Conservation (phyloP, 2,329 filamentous ascomycete species). For the Ophiostoma australiae region DNA sequence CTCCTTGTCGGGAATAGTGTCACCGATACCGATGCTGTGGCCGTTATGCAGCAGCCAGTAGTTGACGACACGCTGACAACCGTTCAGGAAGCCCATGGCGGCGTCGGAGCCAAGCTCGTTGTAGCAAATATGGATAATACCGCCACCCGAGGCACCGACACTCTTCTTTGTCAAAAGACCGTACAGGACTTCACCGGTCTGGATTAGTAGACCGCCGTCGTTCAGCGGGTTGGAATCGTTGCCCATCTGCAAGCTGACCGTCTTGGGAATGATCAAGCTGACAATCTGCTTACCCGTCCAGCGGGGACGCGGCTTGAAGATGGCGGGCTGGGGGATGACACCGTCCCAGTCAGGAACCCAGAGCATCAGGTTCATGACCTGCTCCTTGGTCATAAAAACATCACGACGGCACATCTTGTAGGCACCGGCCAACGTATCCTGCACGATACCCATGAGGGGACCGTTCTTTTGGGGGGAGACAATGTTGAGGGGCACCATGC, state of each 20-base stretch:
- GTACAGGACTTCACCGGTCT: conserved; percentile 83
- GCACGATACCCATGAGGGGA: conserved; percentile 98
- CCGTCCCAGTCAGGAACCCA: conserved; percentile 99
- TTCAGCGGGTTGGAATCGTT: conserved; percentile 61
- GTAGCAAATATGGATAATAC: conserved; percentile 92
- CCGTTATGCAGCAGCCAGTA: conserved; percentile 97
- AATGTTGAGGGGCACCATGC: conserved; percentile 97
- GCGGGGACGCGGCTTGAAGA: conserved; percentile 81
- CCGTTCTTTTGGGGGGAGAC: conserved; percentile 96
- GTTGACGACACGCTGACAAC: conserved; percentile 87
- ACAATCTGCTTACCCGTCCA: conserved; percentile 99
- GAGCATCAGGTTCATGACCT: conserved; percentile 94
- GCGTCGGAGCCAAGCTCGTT: conserved; percentile 85
- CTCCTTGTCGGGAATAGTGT: conserved; percentile 83
- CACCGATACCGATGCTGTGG: conserved; percentile 96
- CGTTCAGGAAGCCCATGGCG: conserved; percentile 93
- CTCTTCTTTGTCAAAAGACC: conserved; percentile 91
- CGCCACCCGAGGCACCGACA: conserved; percentile 81
- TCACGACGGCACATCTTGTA: conserved; percentile 97
- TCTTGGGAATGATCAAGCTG: conserved; percentile 83
- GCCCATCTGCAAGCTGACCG: conserved; percentile 70
- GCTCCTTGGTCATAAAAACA: conserved; percentile 80
- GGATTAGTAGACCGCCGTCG: conserved; percentile 76
- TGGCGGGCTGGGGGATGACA: conserved; percentile 86
- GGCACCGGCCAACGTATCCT: conserved; percentile 91